Conservation (phyloP, 306 rosid genomes). For the Prunus fruticosa region DNA sequence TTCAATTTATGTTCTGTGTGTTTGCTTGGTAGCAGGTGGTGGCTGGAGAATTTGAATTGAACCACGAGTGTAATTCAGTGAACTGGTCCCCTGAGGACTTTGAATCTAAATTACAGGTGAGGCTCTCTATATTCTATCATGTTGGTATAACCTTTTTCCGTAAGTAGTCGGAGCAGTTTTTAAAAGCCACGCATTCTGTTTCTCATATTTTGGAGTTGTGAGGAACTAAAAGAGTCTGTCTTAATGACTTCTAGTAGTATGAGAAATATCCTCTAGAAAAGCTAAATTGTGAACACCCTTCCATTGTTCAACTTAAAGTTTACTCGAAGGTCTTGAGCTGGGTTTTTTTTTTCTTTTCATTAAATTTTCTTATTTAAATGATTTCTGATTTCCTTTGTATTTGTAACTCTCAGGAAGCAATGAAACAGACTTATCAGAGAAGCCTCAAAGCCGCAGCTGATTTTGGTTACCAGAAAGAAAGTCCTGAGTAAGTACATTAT, state of each 20-base stretch:
- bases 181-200: background rate
- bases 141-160: background rate
- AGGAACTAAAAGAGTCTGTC: background rate
- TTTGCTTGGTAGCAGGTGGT: constrained; percentile 62
- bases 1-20: constrained; percentile 6
- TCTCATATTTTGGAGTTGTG: background rate
- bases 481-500: constrained; percentile 76
- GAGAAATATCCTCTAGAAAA: background rate
- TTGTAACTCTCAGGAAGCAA: constrained; percentile 64
- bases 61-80: constrained; percentile 81
- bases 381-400: constrained; percentile 19
- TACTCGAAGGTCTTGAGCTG: background rate
- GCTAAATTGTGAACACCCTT: background rate
- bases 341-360: background rate
- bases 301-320: background rate
- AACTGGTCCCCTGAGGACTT: constrained; percentile 96
- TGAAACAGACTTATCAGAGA: constrained; percentile 92
- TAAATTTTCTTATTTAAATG: background rate
- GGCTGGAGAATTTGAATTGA: constrained; percentile 94
- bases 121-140: constrained; percentile 2
- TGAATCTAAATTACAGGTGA: constrained; percentile 90
- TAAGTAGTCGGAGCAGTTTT: constrained; percentile 18
- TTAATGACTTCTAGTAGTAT: background rate
- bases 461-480: constrained; percentile 85
- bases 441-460: constrained; percentile 79